phyloP scores from a whole-genome alignment of 225 moss, liverwort and hornwort species.

The Pleurozium schreberi region DNA sequence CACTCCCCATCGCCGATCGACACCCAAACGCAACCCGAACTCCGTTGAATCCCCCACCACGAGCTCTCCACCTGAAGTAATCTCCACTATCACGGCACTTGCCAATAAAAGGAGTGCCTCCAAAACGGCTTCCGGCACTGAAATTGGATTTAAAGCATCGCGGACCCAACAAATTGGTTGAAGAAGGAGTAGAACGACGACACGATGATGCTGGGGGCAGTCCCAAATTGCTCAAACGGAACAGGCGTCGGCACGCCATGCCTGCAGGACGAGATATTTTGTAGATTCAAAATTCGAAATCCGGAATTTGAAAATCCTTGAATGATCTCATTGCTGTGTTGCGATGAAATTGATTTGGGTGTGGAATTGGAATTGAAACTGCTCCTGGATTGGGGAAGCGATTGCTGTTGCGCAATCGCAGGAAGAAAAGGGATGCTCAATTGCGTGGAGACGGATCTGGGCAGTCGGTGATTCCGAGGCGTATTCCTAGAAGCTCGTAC shows the following conservation, averaged over 20 bases:
- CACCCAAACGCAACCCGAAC: background rate
- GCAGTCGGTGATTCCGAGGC: background rate
- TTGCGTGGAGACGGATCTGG: background rate
- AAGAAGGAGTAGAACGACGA: background rate
- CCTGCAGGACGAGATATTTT: background rate
- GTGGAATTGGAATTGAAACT: too few relatives aligned
- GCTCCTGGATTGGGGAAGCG: too few relatives aligned
- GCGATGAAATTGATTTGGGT: background rate
- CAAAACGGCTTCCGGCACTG: background rate
- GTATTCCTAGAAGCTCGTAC: background rate
- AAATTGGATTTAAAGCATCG: background rate
- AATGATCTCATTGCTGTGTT: background rate
- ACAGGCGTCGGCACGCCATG: slow-evolving; percentile 11
- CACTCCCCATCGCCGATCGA: background rate
- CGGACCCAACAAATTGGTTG: background rate
- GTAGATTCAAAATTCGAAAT: background rate
- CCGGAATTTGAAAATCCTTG: background rate
- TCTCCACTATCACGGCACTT: background rate
- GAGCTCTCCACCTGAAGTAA: background rate
- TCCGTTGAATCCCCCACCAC: background rate
- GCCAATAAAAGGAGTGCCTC: background rate
- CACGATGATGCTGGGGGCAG: background rate
- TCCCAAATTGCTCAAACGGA: background rate
- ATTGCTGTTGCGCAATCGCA: too few relatives aligned
- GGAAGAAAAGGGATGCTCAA: background rate